phyloP scores from a whole-genome alignment of 1,284 basidiomycete species.

The Exobasidium rhododendri region DNA sequence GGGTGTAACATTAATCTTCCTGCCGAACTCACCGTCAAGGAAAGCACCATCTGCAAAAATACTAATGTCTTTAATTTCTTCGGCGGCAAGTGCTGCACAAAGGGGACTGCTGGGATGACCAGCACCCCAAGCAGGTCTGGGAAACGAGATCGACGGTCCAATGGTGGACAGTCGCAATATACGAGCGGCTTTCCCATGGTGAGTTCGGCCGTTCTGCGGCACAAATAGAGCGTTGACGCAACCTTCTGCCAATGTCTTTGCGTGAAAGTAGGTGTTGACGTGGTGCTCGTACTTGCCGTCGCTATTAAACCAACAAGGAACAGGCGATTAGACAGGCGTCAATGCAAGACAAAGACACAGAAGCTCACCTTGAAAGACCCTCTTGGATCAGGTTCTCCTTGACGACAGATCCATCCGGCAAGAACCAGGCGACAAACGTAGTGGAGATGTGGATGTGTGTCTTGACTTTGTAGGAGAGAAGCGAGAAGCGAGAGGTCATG shows the following conservation, averaged over 20 bases:
- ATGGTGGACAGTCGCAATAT: conserved; percentile 30
- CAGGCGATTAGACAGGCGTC: too few relatives aligned
- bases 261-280: conserved; percentile 36
- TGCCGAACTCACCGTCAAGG: conserved; percentile 23
- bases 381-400: conserved; percentile 26
- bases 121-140: conserved; percentile 27
- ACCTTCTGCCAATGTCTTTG: conserved; percentile 33
- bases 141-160: conserved; percentile 30
- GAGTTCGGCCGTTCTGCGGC: conserved; percentile 26
- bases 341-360: too few relatives aligned
- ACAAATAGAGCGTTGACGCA: conserved; percentile 31
- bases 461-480: conserved; percentile 32
- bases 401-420: conserved; percentile 28
- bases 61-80: conserved; percentile 15
- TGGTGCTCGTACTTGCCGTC: conserved; percentile 27
- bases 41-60: conserved; percentile 25
- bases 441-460: conserved; percentile 36
- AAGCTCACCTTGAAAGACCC: conserved; percentile 2
- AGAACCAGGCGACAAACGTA: conserved; percentile 33
- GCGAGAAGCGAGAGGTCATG: conserved; percentile 30
- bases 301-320: neutral
- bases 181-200: conserved; percentile 31
- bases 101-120: conserved; percentile 34
- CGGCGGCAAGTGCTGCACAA: conserved; percentile 27
- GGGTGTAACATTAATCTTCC: neutral